Evolutionary conservation across 345 rosid genomes (phyloP).

Genomic region (Excoecaria agallocha): DNA sequence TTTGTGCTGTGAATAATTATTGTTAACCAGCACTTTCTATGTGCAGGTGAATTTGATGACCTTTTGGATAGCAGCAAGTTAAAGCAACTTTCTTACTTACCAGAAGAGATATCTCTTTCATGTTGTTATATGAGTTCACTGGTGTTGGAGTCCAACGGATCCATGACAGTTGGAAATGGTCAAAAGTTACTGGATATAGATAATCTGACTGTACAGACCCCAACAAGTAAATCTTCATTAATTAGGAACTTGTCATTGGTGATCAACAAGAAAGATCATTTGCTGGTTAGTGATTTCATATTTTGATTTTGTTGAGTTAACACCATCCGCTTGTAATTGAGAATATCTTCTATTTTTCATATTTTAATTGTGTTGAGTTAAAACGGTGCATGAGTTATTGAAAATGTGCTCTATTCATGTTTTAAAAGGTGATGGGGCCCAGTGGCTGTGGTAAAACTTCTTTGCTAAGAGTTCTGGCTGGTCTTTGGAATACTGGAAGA

Average conservation of each 20-base stretch:
- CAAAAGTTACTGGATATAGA: slow-evolving; percentile 56
- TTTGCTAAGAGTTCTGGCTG: slow-evolving; percentile 86
- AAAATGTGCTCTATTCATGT: slow-evolving; percentile 25
- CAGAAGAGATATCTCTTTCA: slow-evolving; percentile 54
- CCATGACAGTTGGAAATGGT: slow-evolving; percentile 24
- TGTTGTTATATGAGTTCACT: slow-evolving; percentile 36
- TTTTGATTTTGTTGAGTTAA: slow-evolving; percentile 23
- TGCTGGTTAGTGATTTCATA: slow-evolving; percentile 60
- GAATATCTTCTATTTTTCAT: slow-evolving; percentile 19
- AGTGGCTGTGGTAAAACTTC: slow-evolving; percentile 98
- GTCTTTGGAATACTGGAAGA: slow-evolving; percentile 84
- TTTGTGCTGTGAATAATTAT: slow-evolving; percentile 10
- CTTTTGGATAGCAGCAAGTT: slow-evolving; percentile 54
- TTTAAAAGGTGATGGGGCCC: slow-evolving; percentile 76
- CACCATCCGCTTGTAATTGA: slow-evolving; percentile 18
- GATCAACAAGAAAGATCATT: slow-evolving; percentile 58
- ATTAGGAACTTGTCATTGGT: slow-evolving; percentile 60
- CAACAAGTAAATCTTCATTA: slow-evolving; percentile 66
- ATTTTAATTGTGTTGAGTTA: slow-evolving; percentile 21
- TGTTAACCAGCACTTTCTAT: slow-evolving; percentile 20
- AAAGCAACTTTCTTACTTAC: slow-evolving; percentile 36
- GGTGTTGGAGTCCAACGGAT: slow-evolving; percentile 53
- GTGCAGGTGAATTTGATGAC: slow-evolving; percentile 92
- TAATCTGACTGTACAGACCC: slow-evolving; percentile 70
- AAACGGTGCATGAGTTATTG: slow-evolving; percentile 15